Percentiles rank a stretch among this genome's conserved stretches.
phyloP scores from a whole-genome alignment of 2,329 filamentous ascomycete genomes.

The Colletotrichum sublineola region DNA sequence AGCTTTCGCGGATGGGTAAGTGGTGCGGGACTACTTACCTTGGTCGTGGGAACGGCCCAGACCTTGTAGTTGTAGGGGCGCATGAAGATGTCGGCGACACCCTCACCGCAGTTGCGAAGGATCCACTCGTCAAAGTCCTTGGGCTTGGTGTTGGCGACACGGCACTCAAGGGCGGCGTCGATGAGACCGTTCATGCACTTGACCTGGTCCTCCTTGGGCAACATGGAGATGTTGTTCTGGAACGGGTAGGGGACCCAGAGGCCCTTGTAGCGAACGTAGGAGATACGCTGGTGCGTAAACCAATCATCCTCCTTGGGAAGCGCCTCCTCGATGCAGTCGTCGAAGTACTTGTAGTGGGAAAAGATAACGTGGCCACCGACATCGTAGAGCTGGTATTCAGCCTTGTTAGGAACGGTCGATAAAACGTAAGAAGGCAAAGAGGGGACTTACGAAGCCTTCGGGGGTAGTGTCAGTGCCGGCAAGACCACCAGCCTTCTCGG shows the following conservation, averaged over 20 bases:
- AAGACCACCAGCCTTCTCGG: slow-evolving; percentile 92
- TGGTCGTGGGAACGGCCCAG: slow-evolving; percentile 97
- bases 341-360: slow-evolving; percentile 99
- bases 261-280: slow-evolving; percentile 96
- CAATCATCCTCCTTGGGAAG: slow-evolving; percentile 94
- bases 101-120: slow-evolving; percentile 88
- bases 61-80: slow-evolving; percentile 99
- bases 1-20: not conserved
- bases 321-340: slow-evolving; percentile 98
- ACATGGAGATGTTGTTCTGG: slow-evolving; percentile 99
- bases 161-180: slow-evolving; percentile 88
- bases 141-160: slow-evolving; percentile 90
- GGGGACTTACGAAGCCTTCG: slow-evolving; percentile 90
- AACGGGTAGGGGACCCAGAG: slow-evolving; percentile 99
- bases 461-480: slow-evolving; percentile 95
- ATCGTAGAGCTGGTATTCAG: slow-evolving; percentile 85
- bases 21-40: slow-evolving; percentile 69
- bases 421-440: not conserved
- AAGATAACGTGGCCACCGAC: slow-evolving; percentile 99
- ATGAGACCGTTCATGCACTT: slow-evolving; percentile 95
- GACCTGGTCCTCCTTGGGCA: slow-evolving; percentile 97
- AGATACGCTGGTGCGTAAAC: slow-evolving; percentile 98
- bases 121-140: slow-evolving; percentile 99
- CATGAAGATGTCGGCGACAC: slow-evolving; percentile 97
- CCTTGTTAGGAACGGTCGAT: not conserved